phyloP scores from a whole-genome alignment of 2,329 filamentous ascomycete genomes.

The Cercospora zeae-maydis region DNA sequence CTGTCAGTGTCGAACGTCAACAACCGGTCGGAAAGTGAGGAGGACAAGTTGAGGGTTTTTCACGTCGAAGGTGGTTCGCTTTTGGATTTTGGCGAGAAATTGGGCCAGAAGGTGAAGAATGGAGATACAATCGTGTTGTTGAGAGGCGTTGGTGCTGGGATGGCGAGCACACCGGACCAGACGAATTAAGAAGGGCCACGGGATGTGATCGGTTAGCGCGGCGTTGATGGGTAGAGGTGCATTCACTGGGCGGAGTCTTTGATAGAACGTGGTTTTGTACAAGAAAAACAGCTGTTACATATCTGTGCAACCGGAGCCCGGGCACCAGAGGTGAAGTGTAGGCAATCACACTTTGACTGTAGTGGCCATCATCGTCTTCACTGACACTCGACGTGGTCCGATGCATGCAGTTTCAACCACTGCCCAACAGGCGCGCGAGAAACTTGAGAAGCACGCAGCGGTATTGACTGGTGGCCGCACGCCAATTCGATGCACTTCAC shows the following conservation, averaged over 20 bases:
- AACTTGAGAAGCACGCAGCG: too few species aligned
- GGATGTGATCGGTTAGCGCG: neutral
- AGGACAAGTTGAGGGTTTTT: conserved; percentile 79
- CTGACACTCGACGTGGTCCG: too few species aligned
- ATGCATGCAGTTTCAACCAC: too few species aligned
- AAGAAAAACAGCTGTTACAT: too few species aligned
- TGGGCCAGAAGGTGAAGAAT: conserved; percentile 66
- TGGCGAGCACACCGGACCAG: conserved; percentile 33
- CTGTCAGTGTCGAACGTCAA: conserved; percentile 82
- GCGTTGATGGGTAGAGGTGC: neutral
- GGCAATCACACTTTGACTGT: too few species aligned
- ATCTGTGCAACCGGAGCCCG: too few species aligned
- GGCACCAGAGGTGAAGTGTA: too few species aligned
- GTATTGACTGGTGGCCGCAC: too few species aligned
- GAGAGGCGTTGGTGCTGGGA: conserved; percentile 71
- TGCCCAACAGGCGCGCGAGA: too few species aligned
- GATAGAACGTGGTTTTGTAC: too few species aligned
- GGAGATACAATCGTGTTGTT: conserved; percentile 90
- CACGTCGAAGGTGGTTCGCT: conserved; percentile 87
- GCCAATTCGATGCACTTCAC: too few species aligned
- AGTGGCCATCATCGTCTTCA: too few species aligned
- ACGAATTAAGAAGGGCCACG: conserved; percentile 12
- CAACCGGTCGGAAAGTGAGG: conserved; percentile 70
- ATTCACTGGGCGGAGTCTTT: neutral
- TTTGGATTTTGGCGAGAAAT: conserved; percentile 82